Evolutionary conservation across 192 early-diverging fungal genomes (phyloP).

Genomic region (Rhizophagus clarus): DNA sequence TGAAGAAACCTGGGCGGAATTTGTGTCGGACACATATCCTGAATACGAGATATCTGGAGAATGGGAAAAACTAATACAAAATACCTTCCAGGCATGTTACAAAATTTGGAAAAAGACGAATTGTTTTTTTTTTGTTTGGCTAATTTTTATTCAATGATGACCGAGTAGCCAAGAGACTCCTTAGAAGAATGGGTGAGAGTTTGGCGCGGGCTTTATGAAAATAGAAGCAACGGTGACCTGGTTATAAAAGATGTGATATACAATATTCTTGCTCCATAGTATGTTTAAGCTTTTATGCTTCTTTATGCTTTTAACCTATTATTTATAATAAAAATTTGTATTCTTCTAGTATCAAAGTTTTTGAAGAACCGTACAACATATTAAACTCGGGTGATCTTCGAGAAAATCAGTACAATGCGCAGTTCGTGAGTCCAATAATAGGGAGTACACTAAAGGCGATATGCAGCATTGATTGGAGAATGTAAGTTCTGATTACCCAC

Average conservation of each 20-base stretch:
- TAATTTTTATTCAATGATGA: constrained; percentile 22
- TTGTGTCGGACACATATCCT: constrained; percentile 15
- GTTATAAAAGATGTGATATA: not conserved
- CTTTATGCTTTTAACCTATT: constrained; percentile 5
- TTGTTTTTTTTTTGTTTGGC: constrained; percentile 2
- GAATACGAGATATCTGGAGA: constrained; percentile 7
- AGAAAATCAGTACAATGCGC: constrained; percentile 24
- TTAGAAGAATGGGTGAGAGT: constrained; percentile 21
- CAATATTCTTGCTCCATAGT: constrained; percentile 29
- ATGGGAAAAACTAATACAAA: constrained; percentile 13
- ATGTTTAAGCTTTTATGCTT: constrained; percentile 14
- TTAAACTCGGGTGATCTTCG: constrained; percentile 6
- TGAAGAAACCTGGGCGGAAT: constrained; percentile 13
- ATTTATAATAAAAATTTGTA: too few relatives aligned
- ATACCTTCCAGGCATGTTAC: constrained; percentile 23
- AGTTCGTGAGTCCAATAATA: constrained; percentile 14
- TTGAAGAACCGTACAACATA: constrained; percentile 23
- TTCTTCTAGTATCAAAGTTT: not conserved
- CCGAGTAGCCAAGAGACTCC: constrained; percentile 9
- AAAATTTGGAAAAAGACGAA: not conserved
- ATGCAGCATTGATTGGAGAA: constrained; percentile 19
- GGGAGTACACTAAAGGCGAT: not conserved
- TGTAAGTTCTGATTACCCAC: constrained; percentile 35
- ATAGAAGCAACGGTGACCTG: constrained; percentile 3
- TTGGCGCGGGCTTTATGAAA: constrained; percentile 29